These are phyloP conservation scores for Arabis alpina DNA, from an alignment of 345 rosid species.

Conservation along the genomic window DNA sequence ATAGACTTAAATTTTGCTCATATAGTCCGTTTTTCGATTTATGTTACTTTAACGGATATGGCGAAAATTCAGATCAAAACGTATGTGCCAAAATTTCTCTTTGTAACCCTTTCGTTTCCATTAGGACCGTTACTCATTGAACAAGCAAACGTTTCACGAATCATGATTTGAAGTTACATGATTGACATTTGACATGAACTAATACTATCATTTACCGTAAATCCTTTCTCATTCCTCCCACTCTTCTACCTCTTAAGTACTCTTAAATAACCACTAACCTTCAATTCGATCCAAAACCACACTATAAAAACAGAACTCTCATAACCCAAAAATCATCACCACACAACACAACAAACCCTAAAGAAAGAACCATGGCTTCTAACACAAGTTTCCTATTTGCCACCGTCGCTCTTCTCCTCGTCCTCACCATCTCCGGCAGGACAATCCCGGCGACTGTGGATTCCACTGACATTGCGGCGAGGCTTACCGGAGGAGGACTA, in stretches of 20 bases:
- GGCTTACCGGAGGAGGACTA: constrained; percentile 47
- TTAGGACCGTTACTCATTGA: constrained; percentile 7
- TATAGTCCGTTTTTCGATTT: background rate
- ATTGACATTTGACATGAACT: constrained; percentile 6
- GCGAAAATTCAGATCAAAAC: background rate
- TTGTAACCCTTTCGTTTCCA: background rate
- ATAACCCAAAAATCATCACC: constrained; percentile 18
- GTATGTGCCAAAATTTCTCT: background rate
- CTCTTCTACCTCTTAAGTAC: constrained; percentile 10
- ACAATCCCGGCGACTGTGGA: background rate
- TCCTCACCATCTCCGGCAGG: constrained; percentile 22
- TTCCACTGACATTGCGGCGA: constrained; percentile 34
- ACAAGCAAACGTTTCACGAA: background rate
- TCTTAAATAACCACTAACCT: constrained; percentile 14
- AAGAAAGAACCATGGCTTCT: constrained; percentile 23
- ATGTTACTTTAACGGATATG: background rate
- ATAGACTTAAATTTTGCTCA: background rate
- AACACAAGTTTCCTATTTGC: constrained; percentile 29
- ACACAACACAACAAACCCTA: background rate
- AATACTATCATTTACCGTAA: background rate
- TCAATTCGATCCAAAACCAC: constrained; percentile 2
- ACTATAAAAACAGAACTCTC: constrained; percentile 16
- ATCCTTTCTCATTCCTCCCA: constrained; percentile 31
- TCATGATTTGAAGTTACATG: background rate
- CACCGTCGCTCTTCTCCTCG: constrained; percentile 25